These are phyloP conservation scores for Irpex rosettiformis DNA, from an alignment of 1,284 basidiomycete species.

Conservation along the genomic window DNA sequence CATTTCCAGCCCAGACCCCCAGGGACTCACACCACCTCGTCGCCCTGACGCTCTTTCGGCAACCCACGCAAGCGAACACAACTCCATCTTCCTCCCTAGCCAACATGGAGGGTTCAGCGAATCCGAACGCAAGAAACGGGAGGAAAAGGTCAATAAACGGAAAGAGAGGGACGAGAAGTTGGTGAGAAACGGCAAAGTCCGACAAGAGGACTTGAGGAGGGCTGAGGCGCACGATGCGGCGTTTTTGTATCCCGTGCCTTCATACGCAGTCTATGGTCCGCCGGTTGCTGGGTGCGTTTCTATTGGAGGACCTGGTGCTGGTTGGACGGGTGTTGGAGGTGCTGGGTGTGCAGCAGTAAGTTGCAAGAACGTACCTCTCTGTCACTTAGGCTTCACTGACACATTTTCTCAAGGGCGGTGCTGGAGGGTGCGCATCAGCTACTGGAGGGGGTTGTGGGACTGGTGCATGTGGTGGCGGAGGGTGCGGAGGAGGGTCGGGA, in stretches of 20 bases:
- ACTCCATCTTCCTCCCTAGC: slow-evolving; percentile 18
- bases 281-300: slow-evolving; percentile 14
- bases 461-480: slow-evolving; percentile 8
- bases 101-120: slow-evolving; percentile 7
- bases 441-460: slow-evolving; percentile 13
- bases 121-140: slow-evolving; percentile 12
- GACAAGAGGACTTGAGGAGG: slow-evolving; percentile 5
- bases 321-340: slow-evolving; percentile 1
- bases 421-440: slow-evolving; percentile 7
- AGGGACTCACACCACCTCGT: slow-evolving; percentile 25
- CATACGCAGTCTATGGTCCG: slow-evolving; percentile 11
- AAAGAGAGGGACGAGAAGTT: slow-evolving; percentile 21
- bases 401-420: neutral
- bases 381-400: neutral
- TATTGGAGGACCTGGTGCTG: neutral
- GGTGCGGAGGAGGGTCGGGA: slow-evolving; percentile 7
- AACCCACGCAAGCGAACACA: slow-evolving; percentile 39
- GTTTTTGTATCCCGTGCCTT: slow-evolving; percentile 26
- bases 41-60: slow-evolving; percentile 29
- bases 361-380: neutral
- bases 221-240: slow-evolving; percentile 19
- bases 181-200: slow-evolving; percentile 18
- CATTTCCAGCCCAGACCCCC: slow-evolving; percentile 15
- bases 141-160: slow-evolving; percentile 19
- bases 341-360: slow-evolving; percentile 1